Percentiles rank a stretch among this genome's conserved stretches.
phyloP scores from a whole-genome alignment of 179 eudicot species.

The Beta lomatogona region DNA sequence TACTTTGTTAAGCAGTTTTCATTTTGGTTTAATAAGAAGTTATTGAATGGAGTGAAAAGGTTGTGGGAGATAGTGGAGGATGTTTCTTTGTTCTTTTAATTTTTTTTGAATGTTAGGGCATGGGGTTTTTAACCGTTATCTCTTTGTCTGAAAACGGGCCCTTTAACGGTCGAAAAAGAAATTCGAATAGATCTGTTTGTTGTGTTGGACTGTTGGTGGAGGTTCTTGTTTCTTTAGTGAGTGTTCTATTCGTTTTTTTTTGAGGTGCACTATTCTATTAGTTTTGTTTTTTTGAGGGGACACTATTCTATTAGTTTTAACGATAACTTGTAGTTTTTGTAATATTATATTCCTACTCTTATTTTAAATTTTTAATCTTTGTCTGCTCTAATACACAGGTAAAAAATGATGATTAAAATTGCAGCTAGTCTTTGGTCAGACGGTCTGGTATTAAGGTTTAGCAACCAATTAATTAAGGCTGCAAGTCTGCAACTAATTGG shows the following conservation, averaged over 20 bases:
- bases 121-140: slow-evolving; percentile 36
- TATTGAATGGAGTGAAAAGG: slow-evolving; percentile 21
- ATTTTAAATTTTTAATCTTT: too few relatives aligned
- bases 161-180: slow-evolving; percentile 50
- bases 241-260: not conserved
- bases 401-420: too few relatives aligned
- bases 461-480: too few relatives aligned
- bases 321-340: too few relatives aligned
- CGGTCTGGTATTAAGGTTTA: too few relatives aligned
- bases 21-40: slow-evolving; percentile 15
- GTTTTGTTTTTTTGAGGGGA: too few relatives aligned
- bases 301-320: too few relatives aligned
- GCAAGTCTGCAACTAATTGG: too few relatives aligned
- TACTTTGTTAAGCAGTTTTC: not conserved
- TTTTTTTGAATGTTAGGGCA: slow-evolving; percentile 22
- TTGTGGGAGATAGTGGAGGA: slow-evolving; percentile 15
- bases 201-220: not conserved
- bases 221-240: not conserved
- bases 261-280: too few relatives aligned
- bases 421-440: too few relatives aligned
- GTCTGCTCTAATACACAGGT: too few relatives aligned
- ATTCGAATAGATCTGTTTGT: slow-evolving; percentile 25
- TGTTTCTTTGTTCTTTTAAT: not conserved
- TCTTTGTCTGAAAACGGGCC: slow-evolving; percentile 29
- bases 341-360: too few relatives aligned